Conservation (phyloP, 805 yeast species). For the Lipomyces oligophaga region DNA sequence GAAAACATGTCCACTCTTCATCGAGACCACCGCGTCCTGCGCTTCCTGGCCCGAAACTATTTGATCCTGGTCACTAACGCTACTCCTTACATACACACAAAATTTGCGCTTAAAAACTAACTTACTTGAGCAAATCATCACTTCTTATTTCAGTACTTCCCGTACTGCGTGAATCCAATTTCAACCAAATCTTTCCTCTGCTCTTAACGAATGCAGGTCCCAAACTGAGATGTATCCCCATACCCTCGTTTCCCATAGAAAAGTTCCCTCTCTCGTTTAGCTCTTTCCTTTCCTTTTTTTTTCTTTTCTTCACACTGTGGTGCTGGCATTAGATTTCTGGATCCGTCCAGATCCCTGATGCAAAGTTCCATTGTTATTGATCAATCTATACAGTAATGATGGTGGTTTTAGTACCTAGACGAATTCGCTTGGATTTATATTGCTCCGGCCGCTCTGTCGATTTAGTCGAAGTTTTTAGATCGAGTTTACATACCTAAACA, state of each 20-base stretch:
- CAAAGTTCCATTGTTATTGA: conserved; percentile 5
- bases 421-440: background rate
- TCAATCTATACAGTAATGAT: conserved; percentile 14
- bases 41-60: conserved; percentile 23
- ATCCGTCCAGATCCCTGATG: conserved; percentile 9
- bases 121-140: conserved; percentile 12
- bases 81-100: background rate
- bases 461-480: too few relatives aligned
- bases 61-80: background rate
- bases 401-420: conserved; percentile 29
- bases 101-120: background rate
- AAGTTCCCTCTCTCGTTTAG: background rate
- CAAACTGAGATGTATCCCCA: too few relatives aligned
- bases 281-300: conserved; percentile 4
- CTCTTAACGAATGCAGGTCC: too few relatives aligned
- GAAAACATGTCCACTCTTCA: conserved; percentile 49
- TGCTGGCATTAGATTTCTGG: conserved; percentile 15
- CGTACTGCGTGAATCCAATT: too few relatives aligned
- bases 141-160: background rate
- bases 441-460: background rate
- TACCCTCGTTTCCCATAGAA: background rate
- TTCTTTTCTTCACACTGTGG: conserved; percentile 13
- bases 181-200: too few relatives aligned
- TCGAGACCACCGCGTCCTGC: conserved; percentile 20
- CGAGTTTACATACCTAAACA: too few relatives aligned